Conservation (phyloP, 768 basidiomycete genomes). For the Cystobasidium onofrii region DNA sequence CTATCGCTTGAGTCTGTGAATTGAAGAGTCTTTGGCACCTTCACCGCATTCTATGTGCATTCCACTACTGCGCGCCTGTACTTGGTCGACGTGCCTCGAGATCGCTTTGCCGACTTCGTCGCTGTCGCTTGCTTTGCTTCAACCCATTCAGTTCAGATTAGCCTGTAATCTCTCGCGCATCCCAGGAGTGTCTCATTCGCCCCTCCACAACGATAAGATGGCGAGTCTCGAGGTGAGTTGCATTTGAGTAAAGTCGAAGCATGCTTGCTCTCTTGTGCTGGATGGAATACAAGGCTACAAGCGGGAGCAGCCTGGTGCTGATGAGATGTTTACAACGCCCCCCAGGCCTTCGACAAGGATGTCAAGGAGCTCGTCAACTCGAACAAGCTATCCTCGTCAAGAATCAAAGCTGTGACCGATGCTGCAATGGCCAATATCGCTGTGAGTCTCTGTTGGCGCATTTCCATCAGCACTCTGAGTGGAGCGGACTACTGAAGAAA, state of each 20-base stretch:
- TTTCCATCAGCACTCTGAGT: not conserved
- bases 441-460: constrained; percentile 52
- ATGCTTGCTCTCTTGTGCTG: not conserved
- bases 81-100: too few relatives aligned
- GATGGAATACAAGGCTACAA: not conserved
- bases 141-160: not conserved
- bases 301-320: not conserved
- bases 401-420: constrained; percentile 68
- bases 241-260: not conserved
- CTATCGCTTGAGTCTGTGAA: too few relatives aligned
- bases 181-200: too few relatives aligned
- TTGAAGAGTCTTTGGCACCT: too few relatives aligned
- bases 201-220: not conserved
- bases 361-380: constrained; percentile 73
- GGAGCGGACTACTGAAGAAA: not conserved
- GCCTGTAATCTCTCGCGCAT: not conserved
- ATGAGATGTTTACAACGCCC: not conserved
- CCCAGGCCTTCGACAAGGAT: constrained; percentile 68
- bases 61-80: too few relatives aligned
- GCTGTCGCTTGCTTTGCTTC: not conserved
- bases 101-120: not conserved
- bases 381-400: constrained; percentile 77
- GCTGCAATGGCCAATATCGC: constrained; percentile 67
- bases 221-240: constrained; percentile 25
- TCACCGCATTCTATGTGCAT: too few relatives aligned